phyloP scores from a whole-genome alignment of 768 basidiomycete genomes.

The Mycena pura region DNA sequence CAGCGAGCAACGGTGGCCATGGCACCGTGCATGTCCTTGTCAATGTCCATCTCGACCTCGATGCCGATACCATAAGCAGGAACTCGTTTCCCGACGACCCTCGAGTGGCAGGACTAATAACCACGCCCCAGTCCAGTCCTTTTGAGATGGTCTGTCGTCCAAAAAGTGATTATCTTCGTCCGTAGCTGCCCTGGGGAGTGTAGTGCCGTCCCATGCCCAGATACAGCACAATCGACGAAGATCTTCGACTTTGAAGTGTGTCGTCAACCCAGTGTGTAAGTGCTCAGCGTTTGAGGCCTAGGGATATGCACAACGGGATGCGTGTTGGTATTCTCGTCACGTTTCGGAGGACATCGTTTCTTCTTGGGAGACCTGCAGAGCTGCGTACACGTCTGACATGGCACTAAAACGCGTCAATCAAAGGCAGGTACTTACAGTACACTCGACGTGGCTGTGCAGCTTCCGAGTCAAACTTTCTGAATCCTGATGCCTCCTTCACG shows the following conservation, averaged over 20 bases:
- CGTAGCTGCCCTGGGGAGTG: constrained; percentile 35
- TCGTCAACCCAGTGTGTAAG: constrained; percentile 71
- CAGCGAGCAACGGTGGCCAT: constrained; percentile 91
- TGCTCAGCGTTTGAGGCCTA: constrained; percentile 72
- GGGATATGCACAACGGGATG: constrained; percentile 84
- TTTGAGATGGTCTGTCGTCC: constrained; percentile 45
- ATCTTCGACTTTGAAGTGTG: constrained; percentile 72
- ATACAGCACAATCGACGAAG: constrained; percentile 83
- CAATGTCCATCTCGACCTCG: constrained; percentile 85
- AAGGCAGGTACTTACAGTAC: too few species aligned
- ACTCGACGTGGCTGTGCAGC: too few species aligned
- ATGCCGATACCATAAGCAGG: constrained; percentile 88
- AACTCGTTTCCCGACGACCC: constrained; percentile 66
- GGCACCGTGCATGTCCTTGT: constrained; percentile 80
- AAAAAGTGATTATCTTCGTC: constrained; percentile 81
- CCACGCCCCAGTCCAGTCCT: constrained; percentile 82
- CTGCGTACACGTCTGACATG: constrained; percentile 69
- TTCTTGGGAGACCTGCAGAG: constrained; percentile 73
- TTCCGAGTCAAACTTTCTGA: too few species aligned
- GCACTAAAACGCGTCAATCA: constrained; percentile 28
- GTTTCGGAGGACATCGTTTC: constrained; percentile 61
- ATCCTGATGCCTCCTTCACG: too few species aligned
- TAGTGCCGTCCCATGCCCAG: constrained; percentile 84
- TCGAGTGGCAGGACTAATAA: constrained; percentile 75
- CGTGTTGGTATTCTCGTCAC: constrained; percentile 74